Percentiles rank a stretch among this genome's conserved stretches.
Evolutionary conservation across 139 green algal species (phyloP).

Genomic region (Chlorella sorokiniana): DNA sequence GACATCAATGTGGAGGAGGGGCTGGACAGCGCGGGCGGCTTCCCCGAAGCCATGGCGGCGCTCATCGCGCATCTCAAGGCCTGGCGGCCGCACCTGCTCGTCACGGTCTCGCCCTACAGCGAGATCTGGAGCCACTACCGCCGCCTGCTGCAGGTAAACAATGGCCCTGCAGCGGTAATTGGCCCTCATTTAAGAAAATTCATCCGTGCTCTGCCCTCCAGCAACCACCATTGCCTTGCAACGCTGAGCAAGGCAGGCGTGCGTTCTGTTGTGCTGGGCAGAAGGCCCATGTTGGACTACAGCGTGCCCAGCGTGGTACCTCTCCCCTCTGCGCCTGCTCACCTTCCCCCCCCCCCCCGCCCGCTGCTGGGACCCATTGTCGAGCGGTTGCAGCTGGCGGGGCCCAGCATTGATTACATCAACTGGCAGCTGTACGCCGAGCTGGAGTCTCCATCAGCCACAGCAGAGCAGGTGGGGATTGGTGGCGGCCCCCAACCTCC

Average conservation of each 20-base stretch:
- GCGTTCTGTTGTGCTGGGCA: too few relatives aligned
- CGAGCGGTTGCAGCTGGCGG: slow-evolving; percentile 17
- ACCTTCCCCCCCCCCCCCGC: too few relatives aligned
- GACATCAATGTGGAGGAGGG: slow-evolving; percentile 22
- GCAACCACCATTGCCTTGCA: too few relatives aligned
- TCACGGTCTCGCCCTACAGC: background rate
- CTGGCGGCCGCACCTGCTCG: slow-evolving; percentile 10
- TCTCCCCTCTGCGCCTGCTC: background rate
- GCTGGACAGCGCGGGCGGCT: background rate
- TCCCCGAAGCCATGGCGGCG: background rate
- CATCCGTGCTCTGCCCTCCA: too few relatives aligned
- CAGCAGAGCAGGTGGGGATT: background rate
- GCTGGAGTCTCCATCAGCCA: slow-evolving; percentile 18
- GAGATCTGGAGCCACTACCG: background rate
- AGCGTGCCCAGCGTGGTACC: too few relatives aligned
- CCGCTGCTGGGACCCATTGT: background rate
- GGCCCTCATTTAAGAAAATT: too few relatives aligned
- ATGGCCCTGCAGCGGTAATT: background rate
- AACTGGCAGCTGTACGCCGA: slow-evolving; percentile 27
- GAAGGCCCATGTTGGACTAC: too few relatives aligned
- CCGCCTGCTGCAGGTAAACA: slow-evolving; percentile 14
- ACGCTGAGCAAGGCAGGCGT: too few relatives aligned
- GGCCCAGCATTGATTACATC: background rate
- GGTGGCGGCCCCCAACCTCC: background rate
- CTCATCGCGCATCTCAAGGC: slow-evolving; percentile 13